phyloP scores from a whole-genome alignment of 2,329 filamentous ascomycete species.

The Coniochaeta sp. region DNA sequence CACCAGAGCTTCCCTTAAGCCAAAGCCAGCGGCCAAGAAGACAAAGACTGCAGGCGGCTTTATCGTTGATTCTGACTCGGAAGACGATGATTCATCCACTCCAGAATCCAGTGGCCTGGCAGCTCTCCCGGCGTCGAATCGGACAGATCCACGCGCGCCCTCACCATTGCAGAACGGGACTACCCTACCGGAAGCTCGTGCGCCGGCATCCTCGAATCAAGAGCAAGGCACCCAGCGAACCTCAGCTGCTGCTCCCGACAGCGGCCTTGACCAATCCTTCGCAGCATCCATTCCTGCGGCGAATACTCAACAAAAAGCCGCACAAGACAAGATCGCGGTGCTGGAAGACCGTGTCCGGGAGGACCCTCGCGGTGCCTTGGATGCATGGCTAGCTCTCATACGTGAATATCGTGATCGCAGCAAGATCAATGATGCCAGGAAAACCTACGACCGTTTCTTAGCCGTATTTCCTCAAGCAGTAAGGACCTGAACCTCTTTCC shows the following conservation, averaged over 20 bases:
- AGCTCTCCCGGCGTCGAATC: slow-evolving; percentile 8
- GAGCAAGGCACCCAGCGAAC: slow-evolving; percentile 2
- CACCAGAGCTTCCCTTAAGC: slow-evolving; percentile 25
- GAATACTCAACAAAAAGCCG: slow-evolving; percentile 23
- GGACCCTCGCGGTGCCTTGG: slow-evolving; percentile 85
- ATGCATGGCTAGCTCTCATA: slow-evolving; percentile 86
- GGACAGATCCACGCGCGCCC: slow-evolving; percentile 5
- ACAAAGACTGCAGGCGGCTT: slow-evolving; percentile 55
- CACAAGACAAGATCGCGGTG: slow-evolving; percentile 68
- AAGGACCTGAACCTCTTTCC: slow-evolving; percentile 36
- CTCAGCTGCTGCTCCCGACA: slow-evolving; percentile 16
- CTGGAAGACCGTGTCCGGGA: slow-evolving; percentile 88
- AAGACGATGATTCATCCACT: slow-evolving; percentile 31
- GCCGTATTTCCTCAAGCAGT: slow-evolving; percentile 85
- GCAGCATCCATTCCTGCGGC: slow-evolving; percentile 10
- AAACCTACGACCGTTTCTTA: slow-evolving; percentile 79
- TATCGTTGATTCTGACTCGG: slow-evolving; percentile 53
- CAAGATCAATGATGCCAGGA: slow-evolving; percentile 73
- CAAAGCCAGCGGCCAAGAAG: slow-evolving; percentile 40
- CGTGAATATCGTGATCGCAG: slow-evolving; percentile 75
- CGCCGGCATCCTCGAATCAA: slow-evolving; percentile 21
- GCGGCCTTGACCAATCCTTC: slow-evolving; percentile 16
- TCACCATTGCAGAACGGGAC: slow-evolving; percentile 13
- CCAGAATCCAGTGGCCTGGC: slow-evolving; percentile 15
- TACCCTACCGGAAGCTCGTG: slow-evolving; percentile 18